Evolutionary conservation across 192 early-diverging fungal genomes (phyloP).

Genomic region (Chytriomyces sp.): DNA sequence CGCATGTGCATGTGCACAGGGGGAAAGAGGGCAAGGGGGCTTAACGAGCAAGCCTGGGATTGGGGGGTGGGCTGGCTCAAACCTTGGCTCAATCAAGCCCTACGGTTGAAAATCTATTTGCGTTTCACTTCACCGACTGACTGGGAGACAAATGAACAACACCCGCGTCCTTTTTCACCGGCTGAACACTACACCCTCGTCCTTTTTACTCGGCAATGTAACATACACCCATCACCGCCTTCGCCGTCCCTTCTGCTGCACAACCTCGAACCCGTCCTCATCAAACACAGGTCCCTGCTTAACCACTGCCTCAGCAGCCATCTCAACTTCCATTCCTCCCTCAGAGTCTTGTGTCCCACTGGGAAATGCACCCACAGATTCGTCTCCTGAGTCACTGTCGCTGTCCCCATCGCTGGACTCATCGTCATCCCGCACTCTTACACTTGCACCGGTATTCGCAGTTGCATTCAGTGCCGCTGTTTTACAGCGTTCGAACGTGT

Average conservation of each 20-base stretch:
- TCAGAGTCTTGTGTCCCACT: background rate
- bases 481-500: constrained; percentile 64
- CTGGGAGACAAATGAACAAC: too few relatives aligned
- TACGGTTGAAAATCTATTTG: too few relatives aligned
- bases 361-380: background rate
- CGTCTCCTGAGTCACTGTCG: constrained; percentile 44
- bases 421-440: constrained; percentile 65
- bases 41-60: too few relatives aligned
- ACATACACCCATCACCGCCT: background rate
- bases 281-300: constrained; percentile 52
- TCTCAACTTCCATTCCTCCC: constrained; percentile 31
- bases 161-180: too few relatives aligned
- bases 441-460: constrained; percentile 73
- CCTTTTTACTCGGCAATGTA: too few relatives aligned
- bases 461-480: constrained; percentile 82
- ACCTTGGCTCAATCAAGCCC: too few relatives aligned
- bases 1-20: too few relatives aligned
- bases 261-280: constrained; percentile 61
- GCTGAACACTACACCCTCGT: too few relatives aligned
- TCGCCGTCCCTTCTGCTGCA: constrained; percentile 39
- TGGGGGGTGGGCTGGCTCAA: too few relatives aligned
- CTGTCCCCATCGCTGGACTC: constrained; percentile 69
- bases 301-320: constrained; percentile 10
- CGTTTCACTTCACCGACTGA: too few relatives aligned
- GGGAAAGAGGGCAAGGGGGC: too few relatives aligned